phyloP scores from a whole-genome alignment of 371 early-diverging fungal genomes.

The Actinomucor elegans region DNA sequence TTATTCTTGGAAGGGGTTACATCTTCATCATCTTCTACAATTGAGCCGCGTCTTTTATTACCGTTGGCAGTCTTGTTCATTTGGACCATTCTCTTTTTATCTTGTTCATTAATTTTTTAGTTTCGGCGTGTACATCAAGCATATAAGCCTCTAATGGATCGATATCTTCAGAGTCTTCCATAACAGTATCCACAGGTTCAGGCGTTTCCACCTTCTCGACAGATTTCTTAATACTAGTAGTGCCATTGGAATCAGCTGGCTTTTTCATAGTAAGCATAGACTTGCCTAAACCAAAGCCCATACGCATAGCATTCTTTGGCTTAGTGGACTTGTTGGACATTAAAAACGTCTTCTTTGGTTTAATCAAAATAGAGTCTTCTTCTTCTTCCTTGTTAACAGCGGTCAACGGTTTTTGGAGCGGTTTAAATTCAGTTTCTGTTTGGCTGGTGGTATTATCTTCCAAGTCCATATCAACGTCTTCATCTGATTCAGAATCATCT shows the following conservation, averaged over 20 bases:
- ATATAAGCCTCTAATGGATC: constrained; percentile 88
- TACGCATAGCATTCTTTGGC: constrained; percentile 37
- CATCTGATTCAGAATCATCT: constrained; percentile 22
- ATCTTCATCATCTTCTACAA: constrained; percentile 18
- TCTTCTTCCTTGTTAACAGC: constrained; percentile 21
- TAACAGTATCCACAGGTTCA: constrained; percentile 7
- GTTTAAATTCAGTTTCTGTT: constrained; percentile 23
- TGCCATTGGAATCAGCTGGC: not conserved
- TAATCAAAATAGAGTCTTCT: constrained; percentile 17
- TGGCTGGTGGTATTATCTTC: constrained; percentile 11
- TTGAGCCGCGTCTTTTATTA: constrained; percentile 6
- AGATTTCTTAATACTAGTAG: not conserved
- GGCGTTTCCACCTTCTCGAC: constrained; percentile 1
- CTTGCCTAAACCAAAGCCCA: constrained; percentile 38
- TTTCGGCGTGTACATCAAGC: constrained; percentile 79
- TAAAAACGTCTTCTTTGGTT: constrained; percentile 20
- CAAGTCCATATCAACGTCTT: constrained; percentile 20
- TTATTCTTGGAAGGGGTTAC: not conserved
- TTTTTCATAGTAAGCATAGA: constrained; percentile 15
- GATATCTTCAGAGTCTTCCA: constrained; percentile 35
- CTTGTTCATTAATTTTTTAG: constrained; percentile 71
- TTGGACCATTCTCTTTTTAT: constrained; percentile 40
- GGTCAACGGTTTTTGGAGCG: constrained; percentile 18
- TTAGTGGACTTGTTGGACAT: constrained; percentile 21
- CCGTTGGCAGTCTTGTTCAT: constrained; percentile 13